These are phyloP conservation scores for Calonectria hawksworthii DNA, from an alignment of 2,329 filamentous ascomycete genomes.

Conservation along the genomic window DNA sequence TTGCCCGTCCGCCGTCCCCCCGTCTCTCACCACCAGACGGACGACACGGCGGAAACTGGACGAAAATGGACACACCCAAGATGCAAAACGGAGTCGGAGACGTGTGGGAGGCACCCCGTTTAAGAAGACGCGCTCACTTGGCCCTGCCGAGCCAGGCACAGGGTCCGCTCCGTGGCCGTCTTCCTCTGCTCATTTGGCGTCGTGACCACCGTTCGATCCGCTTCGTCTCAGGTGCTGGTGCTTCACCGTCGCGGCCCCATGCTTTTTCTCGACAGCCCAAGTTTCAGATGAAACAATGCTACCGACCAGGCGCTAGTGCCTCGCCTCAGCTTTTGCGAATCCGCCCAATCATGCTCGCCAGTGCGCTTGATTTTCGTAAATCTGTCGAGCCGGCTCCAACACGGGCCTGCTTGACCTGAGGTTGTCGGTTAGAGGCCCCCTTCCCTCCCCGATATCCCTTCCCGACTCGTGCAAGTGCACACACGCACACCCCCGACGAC, in stretches of 20 bases:
- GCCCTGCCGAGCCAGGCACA: constrained; percentile 1
- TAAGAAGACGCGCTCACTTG: constrained; percentile 11
- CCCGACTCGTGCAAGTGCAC: constrained; percentile 29
- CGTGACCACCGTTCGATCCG: constrained; percentile 20
- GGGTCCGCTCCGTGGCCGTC: not conserved
- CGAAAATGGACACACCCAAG: constrained; percentile 5
- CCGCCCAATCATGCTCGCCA: constrained; percentile 40
- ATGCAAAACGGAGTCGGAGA: constrained; percentile 3
- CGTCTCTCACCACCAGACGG: not conserved
- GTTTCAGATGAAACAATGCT: constrained; percentile 63
- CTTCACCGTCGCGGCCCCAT: constrained; percentile 39
- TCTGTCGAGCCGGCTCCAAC: constrained; percentile 41
- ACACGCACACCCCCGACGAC: not conserved
- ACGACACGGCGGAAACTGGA: constrained; percentile 4
- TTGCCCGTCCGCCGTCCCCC: constrained; percentile 11
- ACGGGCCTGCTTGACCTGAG: constrained; percentile 45
- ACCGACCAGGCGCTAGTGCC: constrained; percentile 35
- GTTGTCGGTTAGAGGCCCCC: constrained; percentile 39
- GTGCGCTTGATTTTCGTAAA: constrained; percentile 31
- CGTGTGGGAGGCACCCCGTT: not conserved
- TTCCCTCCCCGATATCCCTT: constrained; percentile 10
- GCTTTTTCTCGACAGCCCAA: constrained; percentile 56
- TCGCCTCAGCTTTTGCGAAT: constrained; percentile 28
- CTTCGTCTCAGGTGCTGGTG: constrained; percentile 42
- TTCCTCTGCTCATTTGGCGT: not conserved